Conservation (phyloP, 139 green algal genomes). For the Chlamydomonas sp. region DNA sequence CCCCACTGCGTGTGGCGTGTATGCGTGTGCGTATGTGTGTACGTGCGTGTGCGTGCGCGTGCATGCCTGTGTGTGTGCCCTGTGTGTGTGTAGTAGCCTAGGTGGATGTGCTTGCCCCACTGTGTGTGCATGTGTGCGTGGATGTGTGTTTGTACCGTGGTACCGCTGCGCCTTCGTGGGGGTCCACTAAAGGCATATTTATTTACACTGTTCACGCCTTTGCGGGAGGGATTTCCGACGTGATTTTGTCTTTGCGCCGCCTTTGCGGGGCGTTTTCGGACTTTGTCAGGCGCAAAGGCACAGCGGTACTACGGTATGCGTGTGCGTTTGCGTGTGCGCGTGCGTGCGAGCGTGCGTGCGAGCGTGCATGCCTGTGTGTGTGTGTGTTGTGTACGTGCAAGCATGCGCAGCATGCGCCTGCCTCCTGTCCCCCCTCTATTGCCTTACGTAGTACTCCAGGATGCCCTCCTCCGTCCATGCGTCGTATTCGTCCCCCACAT, state of each 20-base stretch:
- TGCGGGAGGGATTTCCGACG: no score
- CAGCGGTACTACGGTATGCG: not conserved
- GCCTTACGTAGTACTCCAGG: conserved; percentile 63
- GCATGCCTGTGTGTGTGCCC: not conserved
- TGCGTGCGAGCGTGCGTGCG: no score
- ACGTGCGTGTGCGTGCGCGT: not conserved
- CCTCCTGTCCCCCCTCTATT: not conserved
- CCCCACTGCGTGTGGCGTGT: conserved; percentile 55
- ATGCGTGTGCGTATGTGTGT: not conserved
- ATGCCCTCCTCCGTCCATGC: conserved; percentile 84
- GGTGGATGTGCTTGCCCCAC: no score
- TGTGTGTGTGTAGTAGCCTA: no score
- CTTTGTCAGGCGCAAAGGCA: not conserved
- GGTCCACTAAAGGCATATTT: not conserved
- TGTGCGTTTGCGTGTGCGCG: no score
- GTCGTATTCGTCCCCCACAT: conserved; percentile 90
- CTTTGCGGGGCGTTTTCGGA: no score
- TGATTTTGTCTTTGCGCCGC: no score
- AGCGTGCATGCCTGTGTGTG: no score
- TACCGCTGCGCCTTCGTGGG: not conserved
- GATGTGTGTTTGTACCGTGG: not conserved
- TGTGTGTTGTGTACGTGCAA: no score
- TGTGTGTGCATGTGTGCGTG: not conserved
- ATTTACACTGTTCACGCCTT: no score
- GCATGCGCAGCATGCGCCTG: no score